Evolutionary conservation across 2,329 filamentous ascomycete genomes (phyloP).

Genomic region (Aspergillus chevalieri): DNA sequence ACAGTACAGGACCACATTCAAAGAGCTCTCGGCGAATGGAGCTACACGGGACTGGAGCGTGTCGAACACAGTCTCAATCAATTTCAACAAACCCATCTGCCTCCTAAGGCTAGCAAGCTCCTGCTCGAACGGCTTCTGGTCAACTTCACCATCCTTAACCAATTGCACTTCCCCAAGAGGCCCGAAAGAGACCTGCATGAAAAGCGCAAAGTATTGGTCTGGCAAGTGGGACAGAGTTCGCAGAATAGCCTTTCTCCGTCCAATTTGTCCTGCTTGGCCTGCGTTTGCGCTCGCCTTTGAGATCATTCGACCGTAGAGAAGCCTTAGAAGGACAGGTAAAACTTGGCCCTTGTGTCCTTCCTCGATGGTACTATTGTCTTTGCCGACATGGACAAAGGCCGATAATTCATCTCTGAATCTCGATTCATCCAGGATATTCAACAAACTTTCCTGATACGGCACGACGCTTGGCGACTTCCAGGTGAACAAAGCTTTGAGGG

Average conservation of each 20-base stretch:
- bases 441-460: conserved; percentile 76
- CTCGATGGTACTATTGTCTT: conserved; percentile 60
- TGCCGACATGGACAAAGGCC: conserved; percentile 70
- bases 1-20: conserved; percentile 77
- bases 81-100: conserved; percentile 85
- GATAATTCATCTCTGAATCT: conserved; percentile 92
- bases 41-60: conserved; percentile 70
- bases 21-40: conserved; percentile 61
- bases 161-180: conserved; percentile 58
- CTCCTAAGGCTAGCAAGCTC: conserved; percentile 64
- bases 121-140: conserved; percentile 50
- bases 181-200: conserved; percentile 75
- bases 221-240: conserved; percentile 73
- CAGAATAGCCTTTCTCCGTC: conserved; percentile 66
- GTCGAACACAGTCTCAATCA: conserved; percentile 80
- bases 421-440: conserved; percentile 82
- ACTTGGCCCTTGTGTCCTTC: conserved; percentile 65
- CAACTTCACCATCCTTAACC: conserved; percentile 45
- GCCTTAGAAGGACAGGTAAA: conserved; percentile 77
- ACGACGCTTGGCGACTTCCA: conserved; percentile 78
- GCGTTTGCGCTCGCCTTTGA: conserved; percentile 70
- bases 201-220: conserved; percentile 67
- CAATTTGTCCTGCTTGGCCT: conserved; percentile 73
- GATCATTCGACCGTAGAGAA: conserved; percentile 86
- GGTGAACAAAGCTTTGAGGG: conserved; percentile 75